Evolutionary conservation across 345 rosid genomes (phyloP).

Genomic region (Dipteronia dyeriana): DNA sequence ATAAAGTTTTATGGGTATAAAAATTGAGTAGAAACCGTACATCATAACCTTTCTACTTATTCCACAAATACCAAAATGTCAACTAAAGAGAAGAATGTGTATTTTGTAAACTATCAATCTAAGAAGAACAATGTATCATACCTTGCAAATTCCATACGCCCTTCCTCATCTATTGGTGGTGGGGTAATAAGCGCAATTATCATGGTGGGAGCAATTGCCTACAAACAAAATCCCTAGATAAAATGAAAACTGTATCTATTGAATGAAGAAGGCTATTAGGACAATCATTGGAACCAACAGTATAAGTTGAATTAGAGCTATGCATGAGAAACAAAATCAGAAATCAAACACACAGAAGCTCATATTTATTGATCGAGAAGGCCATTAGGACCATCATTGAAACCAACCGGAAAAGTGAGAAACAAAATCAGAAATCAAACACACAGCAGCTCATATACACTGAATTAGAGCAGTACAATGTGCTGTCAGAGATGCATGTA

Average conservation of each 20-base stretch:
- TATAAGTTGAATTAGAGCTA: too few species aligned
- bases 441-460: background rate
- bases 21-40: background rate
- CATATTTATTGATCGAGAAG: background rate
- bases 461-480: background rate
- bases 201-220: conserved; percentile 75
- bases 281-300: background rate
- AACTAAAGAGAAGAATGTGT: background rate
- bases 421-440: background rate
- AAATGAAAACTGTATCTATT: conserved; percentile 10
- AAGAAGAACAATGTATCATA: conserved; percentile 26
- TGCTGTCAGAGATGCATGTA: background rate
- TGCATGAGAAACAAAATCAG: background rate
- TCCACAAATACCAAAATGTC: background rate
- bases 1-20: background rate
- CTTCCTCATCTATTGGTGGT: conserved; percentile 78
- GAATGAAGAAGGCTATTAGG: background rate
- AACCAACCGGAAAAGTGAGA: background rate
- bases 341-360: background rate
- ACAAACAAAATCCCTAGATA: conserved; percentile 24
- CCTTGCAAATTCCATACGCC: conserved; percentile 64
- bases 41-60: background rate
- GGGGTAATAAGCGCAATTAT: conserved; percentile 79
- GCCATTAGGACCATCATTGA: background rate
- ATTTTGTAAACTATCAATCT: background rate